Conservation (phyloP, 2,329 filamentous ascomycete species). For the Ophiostoma australiae region DNA sequence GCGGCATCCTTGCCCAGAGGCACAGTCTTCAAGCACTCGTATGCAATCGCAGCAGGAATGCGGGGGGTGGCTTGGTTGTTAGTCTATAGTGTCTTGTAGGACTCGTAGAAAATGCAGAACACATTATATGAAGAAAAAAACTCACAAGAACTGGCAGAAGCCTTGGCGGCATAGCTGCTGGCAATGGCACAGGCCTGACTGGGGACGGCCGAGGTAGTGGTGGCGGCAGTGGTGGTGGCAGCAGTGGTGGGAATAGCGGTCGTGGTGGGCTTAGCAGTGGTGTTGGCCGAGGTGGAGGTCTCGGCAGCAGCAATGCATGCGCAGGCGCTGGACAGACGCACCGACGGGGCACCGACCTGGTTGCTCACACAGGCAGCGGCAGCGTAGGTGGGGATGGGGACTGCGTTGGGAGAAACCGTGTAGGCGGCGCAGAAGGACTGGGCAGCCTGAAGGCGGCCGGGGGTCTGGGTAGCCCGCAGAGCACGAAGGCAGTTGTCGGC, state of each 20-base stretch:
- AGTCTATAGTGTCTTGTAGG: neutral
- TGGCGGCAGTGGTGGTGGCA: neutral
- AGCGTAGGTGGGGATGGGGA: neutral
- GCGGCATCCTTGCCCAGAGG: conserved; percentile 39
- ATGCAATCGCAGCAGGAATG: conserved; percentile 37
- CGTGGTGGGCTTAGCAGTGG: neutral
- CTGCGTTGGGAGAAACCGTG: conserved; percentile 21
- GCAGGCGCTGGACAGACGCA: conserved; percentile 30
- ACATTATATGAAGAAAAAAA: neutral
- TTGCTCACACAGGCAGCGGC: conserved; percentile 19
- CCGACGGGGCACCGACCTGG: conserved; percentile 14
- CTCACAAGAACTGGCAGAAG: conserved; percentile 18
- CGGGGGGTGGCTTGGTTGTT: conserved; percentile 30
- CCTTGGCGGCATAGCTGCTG: conserved; percentile 27
- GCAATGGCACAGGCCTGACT: conserved; percentile 24
- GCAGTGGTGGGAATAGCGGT: neutral
- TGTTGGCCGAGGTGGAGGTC: neutral
- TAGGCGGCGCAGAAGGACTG: conserved; percentile 35
- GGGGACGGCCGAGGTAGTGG: neutral
- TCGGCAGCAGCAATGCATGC: conserved; percentile 26
- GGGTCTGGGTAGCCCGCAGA: conserved; percentile 34
- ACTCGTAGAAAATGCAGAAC: too few relatives aligned
- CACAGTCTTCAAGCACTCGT: conserved; percentile 41
- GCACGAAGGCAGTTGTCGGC: conserved; percentile 39
- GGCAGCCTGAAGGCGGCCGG: conserved; percentile 34